Conservation (phyloP, 106 monocot species). For the Agapanthus africanus region DNA sequence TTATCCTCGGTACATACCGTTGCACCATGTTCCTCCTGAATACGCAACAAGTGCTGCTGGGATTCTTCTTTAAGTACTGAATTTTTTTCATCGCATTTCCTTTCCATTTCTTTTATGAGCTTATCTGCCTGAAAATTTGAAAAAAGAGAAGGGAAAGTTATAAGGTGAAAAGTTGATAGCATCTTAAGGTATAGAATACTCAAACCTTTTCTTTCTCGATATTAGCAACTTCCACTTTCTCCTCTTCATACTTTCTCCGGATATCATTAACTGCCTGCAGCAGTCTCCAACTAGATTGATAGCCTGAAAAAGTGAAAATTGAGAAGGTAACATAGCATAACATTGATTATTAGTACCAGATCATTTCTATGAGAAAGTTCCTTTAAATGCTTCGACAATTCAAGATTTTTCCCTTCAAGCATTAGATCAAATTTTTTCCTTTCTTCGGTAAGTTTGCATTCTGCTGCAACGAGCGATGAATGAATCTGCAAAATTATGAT, state of each 20-base stretch:
- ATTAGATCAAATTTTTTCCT: constrained; percentile 77
- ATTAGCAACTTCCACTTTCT: constrained; percentile 69
- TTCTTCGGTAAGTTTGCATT: constrained; percentile 58
- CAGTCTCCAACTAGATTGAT: neutral
- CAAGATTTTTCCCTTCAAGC: constrained; percentile 83
- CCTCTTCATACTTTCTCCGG: constrained; percentile 71
- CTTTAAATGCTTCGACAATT: constrained; percentile 86
- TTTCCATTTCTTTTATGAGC: constrained; percentile 70
- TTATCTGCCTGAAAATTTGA: constrained; percentile 52
- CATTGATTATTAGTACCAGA: constrained; percentile 42
- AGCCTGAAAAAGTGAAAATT: neutral
- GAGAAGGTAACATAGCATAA: neutral
- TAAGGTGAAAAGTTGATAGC: neutral
- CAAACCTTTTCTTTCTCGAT: constrained; percentile 80
- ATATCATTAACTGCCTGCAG: constrained; percentile 96
- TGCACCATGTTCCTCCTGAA: constrained; percentile 66
- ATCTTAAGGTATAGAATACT: neutral
- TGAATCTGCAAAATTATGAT: constrained; percentile 39
- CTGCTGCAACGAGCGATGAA: constrained; percentile 56
- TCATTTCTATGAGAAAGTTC: constrained; percentile 94
- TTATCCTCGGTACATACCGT: constrained; percentile 32
- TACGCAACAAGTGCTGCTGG: constrained; percentile 32
- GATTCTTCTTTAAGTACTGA: constrained; percentile 49
- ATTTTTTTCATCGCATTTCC: constrained; percentile 57
- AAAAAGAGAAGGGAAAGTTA: constrained; percentile 9